Evolutionary conservation across 106 monocot genomes (phyloP).

Genomic region (Dendrobium officinale): DNA sequence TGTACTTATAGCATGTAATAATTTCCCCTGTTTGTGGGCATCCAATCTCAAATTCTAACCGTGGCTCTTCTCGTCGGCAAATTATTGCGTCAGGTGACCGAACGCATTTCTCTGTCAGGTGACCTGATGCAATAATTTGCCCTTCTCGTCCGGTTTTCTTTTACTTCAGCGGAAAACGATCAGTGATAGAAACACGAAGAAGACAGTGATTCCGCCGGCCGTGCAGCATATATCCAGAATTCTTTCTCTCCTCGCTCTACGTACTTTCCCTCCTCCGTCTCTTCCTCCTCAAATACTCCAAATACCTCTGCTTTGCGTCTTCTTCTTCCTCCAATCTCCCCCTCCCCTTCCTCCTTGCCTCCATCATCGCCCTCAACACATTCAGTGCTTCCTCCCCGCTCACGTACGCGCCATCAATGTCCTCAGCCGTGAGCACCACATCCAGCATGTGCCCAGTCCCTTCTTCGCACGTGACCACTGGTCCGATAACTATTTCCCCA

Average conservation of each 20-base stretch:
- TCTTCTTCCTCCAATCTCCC: slow-evolving; percentile 3
- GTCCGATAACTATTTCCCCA: slow-evolving; percentile 11
- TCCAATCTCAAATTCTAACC: no score
- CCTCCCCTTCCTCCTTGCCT: slow-evolving; percentile 13
- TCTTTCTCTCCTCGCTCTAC: slow-evolving; percentile 28
- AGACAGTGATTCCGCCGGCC: slow-evolving; percentile 19
- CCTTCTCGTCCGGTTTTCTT: no score
- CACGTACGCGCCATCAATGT: slow-evolving; percentile 34
- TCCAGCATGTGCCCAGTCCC: slow-evolving; percentile 30
- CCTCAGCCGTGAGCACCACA: slow-evolving; percentile 53
- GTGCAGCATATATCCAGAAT: slow-evolving; percentile 26
- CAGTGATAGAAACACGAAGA: slow-evolving; percentile 17
- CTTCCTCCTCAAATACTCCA: slow-evolving; percentile 13
- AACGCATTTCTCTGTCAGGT: no score
- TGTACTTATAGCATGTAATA: no score
- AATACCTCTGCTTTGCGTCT: slow-evolving; percentile 16
- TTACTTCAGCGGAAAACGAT: slow-evolving; percentile 5
- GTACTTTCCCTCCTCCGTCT: slow-evolving; percentile 41
- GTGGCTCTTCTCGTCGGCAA: no score
- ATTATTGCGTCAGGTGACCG: no score
- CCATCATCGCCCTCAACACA: slow-evolving; percentile 23
- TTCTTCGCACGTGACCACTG: slow-evolving; percentile 37
- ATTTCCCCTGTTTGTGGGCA: no score
- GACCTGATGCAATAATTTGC: no score
- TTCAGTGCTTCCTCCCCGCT: slow-evolving; percentile 25